Base-by-base conservation (phyloP, 176 grass and related monocot genomes). In the Aegilops tauschii region DNA sequence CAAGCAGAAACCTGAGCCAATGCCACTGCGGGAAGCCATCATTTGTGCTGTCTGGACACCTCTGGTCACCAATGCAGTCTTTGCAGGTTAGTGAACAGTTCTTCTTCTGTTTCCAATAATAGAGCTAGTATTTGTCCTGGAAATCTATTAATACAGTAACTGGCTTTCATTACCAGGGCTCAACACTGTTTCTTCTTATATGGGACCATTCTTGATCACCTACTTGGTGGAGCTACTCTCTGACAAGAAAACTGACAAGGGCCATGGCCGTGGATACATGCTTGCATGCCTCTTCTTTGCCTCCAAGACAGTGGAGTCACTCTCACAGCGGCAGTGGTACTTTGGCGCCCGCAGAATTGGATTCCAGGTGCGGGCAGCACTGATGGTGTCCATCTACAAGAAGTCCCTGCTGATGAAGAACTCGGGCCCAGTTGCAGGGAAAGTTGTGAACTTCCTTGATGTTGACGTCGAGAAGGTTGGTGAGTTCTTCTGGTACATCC, bases 271-370 rank as follows among this genome's bases (percentile, higher is more conserved):
- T 71, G 95, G 93, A 10, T 95, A 90, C 77, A 52, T 87, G 47
- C 89, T 97, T 30, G 89, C 91, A 58, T 86, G 87, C 73, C 34
- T 92, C 29, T 97, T 97, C 89, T 92, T 97, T 66, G 61, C 89
- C 80, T 88, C 93, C 39, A 97, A 97, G 86, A 97, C 88, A 25
- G 81, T 95, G 37, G 95, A 97, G 76, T 95, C 95, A 4, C 91
- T 97, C 47, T 93, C 95, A 56, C 95, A 97, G 82, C 61, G 95
- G 67, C 95, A 97, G 64, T 95, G 93, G 91, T 97, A 97, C 62
- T 97, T 97, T 28, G 93, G 95, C 0, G 87, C 95, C 3, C 89
- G 93, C 27, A 92, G 89, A 84, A 93, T 97, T 52, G 95, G 95
- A 59, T 80, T 95, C 32, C 83, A 29, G 56, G 93, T 97, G 62